Evolutionary conservation across 106 monocot species (phyloP).

Genomic region (Agapanthus africanus): DNA sequence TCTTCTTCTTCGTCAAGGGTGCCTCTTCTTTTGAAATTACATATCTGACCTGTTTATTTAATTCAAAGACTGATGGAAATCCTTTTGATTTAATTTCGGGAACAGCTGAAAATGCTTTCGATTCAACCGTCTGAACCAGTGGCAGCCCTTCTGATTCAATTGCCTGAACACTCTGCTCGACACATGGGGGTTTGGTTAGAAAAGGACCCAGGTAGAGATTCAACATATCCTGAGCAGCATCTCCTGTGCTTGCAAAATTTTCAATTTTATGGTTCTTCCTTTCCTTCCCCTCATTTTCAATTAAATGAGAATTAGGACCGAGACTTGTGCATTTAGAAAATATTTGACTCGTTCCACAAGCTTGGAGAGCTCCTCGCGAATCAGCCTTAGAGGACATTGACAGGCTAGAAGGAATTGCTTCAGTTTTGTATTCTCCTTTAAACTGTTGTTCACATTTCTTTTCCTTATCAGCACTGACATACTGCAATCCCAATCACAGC

Average conservation of each 20-base stretch:
- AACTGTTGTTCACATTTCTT: slow-evolving; percentile 1
- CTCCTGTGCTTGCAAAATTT: slow-evolving; percentile 24
- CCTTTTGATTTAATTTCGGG: slow-evolving; percentile 7
- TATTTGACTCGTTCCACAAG: too few species aligned
- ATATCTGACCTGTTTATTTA: slow-evolving; percentile 1
- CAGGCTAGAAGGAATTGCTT: slow-evolving; percentile 10
- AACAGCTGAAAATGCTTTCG: neutral
- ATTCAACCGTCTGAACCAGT: too few species aligned
- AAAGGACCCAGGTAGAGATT: slow-evolving; percentile 57
- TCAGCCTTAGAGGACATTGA: slow-evolving; percentile 3
- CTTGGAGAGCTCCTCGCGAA: neutral
- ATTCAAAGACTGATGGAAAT: neutral
- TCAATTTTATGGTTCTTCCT: slow-evolving; percentile 8
- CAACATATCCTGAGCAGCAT: slow-evolving; percentile 61
- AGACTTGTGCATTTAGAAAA: slow-evolving; percentile 21
- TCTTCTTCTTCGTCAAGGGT: slow-evolving; percentile 52
- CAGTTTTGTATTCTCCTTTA: neutral
- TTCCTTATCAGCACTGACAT: slow-evolving; percentile 40
- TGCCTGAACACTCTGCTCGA: slow-evolving; percentile 7
- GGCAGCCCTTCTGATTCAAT: slow-evolving; percentile 1
- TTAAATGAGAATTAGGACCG: slow-evolving; percentile 4
- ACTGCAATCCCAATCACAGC: slow-evolving; percentile 26
- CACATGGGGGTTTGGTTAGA: slow-evolving; percentile 21
- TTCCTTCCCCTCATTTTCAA: slow-evolving; percentile 10
- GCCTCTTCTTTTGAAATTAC: slow-evolving; percentile 14